Base-by-base conservation (phyloP, 768 basidiomycete species). In the Boletellus ananas region DNA sequence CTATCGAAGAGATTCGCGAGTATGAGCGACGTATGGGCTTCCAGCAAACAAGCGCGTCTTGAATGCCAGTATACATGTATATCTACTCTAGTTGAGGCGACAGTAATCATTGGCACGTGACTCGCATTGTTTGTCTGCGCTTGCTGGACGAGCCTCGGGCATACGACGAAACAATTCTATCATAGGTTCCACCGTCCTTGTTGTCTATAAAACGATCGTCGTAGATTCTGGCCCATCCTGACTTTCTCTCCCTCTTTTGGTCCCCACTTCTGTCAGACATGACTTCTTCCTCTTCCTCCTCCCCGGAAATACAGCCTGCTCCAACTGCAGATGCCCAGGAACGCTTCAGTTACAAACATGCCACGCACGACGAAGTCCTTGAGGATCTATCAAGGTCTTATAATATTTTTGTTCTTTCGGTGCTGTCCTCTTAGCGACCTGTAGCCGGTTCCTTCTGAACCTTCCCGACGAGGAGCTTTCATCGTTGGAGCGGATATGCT, bases 21-120 rank as follows among this genome's bases (percentile, higher is more conserved):
- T 98, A 97, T 65, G 92, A 86, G 5, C 78, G 79, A 60, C 77
- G 89, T 50, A 98, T 98, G 95, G 94, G 94, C 7, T 97, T 81
- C 69, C 78, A 73, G 58, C 60, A 65, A 65, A 54, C 52, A 18
- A 47, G 20, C 12, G 34, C 45, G 23, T 60, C 58, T 44, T 70
- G 52, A 59, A 29, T 2, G 31, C 27, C 6, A 46, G 16, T 4
- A 54, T 60, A 34, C 36, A 39, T 25, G 35, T 55, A 35, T 44
- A 37, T 44, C 33, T 47, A 34, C 18, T n/a, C 3, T 13, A 3
- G 9, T 5, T 5, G 14, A 12, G 23, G 23, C 23, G 23, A 25
- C 23, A 25, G 23, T 25, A 4, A 13, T 43, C 10, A 44, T 60
- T 9, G 8, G 1, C 53, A 63, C 43, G 52, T 58, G 66, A 55